A percentile compares a stretch with the other conserved stretches of the same genome.
phyloP scores from a whole-genome alignment of 2,329 filamentous ascomycete species.

The Pseudogymnoascus sp. region DNA sequence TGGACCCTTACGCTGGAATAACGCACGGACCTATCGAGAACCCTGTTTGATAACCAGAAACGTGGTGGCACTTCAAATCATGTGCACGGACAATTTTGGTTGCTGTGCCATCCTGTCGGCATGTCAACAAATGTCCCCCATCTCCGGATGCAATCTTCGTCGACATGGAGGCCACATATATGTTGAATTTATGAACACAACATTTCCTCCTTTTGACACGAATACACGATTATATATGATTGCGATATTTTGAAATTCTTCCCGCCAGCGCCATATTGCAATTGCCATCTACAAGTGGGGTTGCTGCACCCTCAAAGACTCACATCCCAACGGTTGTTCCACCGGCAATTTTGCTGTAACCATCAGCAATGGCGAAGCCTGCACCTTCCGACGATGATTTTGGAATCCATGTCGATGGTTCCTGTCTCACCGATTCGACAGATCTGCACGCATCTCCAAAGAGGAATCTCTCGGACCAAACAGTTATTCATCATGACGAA shows the following conservation, averaged over 20 bases:
- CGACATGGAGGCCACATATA: not conserved
- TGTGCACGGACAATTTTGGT: not conserved
- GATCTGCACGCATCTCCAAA: not conserved
- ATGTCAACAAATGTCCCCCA: conserved; percentile 6
- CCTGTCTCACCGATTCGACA: conserved; percentile 21
- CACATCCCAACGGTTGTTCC: not conserved
- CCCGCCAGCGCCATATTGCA: not conserved
- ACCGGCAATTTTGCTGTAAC: conserved; percentile 3
- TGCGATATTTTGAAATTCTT: not conserved
- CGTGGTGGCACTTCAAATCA: not conserved
- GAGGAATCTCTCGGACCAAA: conserved; percentile 19
- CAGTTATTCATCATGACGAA: conserved; percentile 20
- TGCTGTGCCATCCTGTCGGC: not conserved
- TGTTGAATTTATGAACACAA: not conserved
- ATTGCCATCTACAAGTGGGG: not conserved
- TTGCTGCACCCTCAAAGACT: not conserved
- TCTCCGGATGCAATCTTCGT: not conserved
- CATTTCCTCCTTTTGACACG: not conserved
- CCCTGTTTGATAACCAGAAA: conserved; percentile 7
- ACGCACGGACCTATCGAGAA: not conserved
- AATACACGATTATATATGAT: not conserved
- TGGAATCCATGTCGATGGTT: conserved; percentile 27
- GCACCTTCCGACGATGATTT: conserved; percentile 16
- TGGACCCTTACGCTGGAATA: not conserved
- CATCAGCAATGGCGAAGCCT: conserved; percentile 6